phyloP scores from a whole-genome alignment of 129 eudicot genomes.

The Apium graveolens region DNA sequence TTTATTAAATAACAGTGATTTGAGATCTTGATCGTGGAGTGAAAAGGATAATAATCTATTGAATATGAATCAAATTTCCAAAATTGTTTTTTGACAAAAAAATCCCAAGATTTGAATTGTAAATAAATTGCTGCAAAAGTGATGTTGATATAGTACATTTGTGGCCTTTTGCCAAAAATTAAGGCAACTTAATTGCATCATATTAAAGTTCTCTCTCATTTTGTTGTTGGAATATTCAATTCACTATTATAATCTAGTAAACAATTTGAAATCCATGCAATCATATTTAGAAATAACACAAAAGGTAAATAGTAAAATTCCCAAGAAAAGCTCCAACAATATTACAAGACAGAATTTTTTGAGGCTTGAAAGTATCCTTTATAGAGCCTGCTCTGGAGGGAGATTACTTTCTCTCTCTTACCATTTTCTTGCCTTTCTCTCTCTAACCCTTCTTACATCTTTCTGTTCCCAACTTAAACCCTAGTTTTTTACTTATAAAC shows the following conservation, averaged over 20 bases:
- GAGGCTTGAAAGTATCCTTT: conserved; percentile 11
- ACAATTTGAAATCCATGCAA: neutral
- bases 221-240: too few species aligned
- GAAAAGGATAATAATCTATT: too few species aligned
- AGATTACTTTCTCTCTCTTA: conserved; percentile 7
- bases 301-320: neutral
- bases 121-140: too few species aligned
- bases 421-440: conserved; percentile 6
- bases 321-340: conserved; percentile 12
- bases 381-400: conserved; percentile 21
- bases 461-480: conserved; percentile 8
- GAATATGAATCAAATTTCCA: too few species aligned
- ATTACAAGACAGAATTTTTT: conserved; percentile 14
- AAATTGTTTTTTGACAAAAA: too few species aligned
- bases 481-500: neutral
- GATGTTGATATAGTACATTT: too few species aligned
- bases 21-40: too few species aligned
- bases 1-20: too few species aligned
- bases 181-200: neutral
- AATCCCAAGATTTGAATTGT: too few species aligned
- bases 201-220: too few species aligned
- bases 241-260: neutral
- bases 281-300: neutral
- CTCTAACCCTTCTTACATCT: conserved; percentile 3
- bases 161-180: too few species aligned